Conservation (phyloP, 2,329 filamentous ascomycete species). For the Sporothrix pallida region DNA sequence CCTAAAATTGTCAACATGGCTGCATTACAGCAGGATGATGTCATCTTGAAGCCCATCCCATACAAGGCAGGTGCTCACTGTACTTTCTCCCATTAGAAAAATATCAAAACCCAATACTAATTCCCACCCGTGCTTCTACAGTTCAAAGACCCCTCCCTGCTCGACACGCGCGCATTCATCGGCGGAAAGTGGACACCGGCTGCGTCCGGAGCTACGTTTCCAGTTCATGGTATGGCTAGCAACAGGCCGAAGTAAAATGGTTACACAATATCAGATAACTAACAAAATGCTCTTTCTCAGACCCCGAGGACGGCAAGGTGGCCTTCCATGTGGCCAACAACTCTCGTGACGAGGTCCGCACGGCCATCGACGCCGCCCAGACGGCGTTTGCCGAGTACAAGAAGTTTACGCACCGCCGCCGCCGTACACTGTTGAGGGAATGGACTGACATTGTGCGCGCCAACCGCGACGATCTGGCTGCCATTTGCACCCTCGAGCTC, state of each 20-base stretch:
- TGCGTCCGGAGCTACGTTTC: slow-evolving; percentile 87
- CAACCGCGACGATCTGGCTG: slow-evolving; percentile 80
- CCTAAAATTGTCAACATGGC: neutral
- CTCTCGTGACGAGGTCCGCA: slow-evolving; percentile 74
- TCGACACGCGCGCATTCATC: slow-evolving; percentile 85
- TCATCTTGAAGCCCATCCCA: neutral
- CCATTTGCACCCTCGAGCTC: slow-evolving; percentile 86
- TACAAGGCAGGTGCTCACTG: neutral
- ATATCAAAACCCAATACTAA: neutral
- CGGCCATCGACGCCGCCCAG: slow-evolving; percentile 62
- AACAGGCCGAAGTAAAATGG: no score
- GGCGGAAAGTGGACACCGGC: slow-evolving; percentile 91
- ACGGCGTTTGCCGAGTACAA: neutral
- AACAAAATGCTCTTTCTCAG: slow-evolving; percentile 70
- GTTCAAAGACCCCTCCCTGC: slow-evolving; percentile 79
- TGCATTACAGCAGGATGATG: neutral
- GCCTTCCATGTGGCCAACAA: slow-evolving; percentile 82
- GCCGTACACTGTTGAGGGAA: slow-evolving; percentile 73
- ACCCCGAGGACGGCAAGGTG: slow-evolving; percentile 73
- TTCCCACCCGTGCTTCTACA: slow-evolving; percentile 43
- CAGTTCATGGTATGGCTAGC: slow-evolving; percentile 67
- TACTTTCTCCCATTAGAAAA: neutral
- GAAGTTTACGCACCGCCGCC: slow-evolving; percentile 60
- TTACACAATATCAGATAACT: no score
- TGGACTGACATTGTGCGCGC: slow-evolving; percentile 83